Evolutionary conservation across 805 yeast genomes (phyloP).

Genomic region (Starmerella khaoyaiensis): DNA sequence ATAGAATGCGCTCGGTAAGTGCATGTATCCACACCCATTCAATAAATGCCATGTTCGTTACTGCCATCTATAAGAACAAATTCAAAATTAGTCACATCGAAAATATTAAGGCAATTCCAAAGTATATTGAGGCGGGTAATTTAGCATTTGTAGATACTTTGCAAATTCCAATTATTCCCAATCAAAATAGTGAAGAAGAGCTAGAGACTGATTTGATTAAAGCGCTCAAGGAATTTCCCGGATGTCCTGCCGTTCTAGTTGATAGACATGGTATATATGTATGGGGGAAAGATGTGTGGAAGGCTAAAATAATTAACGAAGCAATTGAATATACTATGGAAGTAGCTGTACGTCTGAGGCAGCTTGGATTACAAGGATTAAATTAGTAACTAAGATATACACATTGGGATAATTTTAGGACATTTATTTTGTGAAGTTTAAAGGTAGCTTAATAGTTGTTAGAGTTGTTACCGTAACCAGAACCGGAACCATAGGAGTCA

Average conservation of each 20-base stretch:
- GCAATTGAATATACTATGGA: conserved; percentile 83
- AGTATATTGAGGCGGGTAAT: conserved; percentile 51
- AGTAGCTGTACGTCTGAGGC: conserved; percentile 70
- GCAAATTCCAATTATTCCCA: conserved; percentile 80
- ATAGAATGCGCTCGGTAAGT: conserved; percentile 57
- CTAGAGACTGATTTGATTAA: conserved; percentile 46
- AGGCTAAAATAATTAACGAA: conserved; percentile 86
- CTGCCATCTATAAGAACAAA: conserved; percentile 38
- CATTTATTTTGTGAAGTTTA: too few relatives aligned
- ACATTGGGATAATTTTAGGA: too few relatives aligned
- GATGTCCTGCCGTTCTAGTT: conserved; percentile 73
- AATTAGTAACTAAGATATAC: too few relatives aligned
- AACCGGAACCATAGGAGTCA: conserved; percentile 8
- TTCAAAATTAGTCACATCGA: conserved; percentile 72
- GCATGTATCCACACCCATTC: conserved; percentile 95
- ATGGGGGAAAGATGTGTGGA: conserved; percentile 91
- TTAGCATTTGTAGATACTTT: conserved; percentile 61
- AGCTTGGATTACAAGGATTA: conserved; percentile 38
- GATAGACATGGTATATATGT: conserved; percentile 90
- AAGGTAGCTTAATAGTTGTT: too few relatives aligned
- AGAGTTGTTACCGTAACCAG: too few relatives aligned
- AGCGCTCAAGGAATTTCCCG: conserved; percentile 59
- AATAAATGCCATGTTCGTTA: conserved; percentile 70
- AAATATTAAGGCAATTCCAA: conserved; percentile 86
- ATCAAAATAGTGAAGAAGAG: conserved; percentile 79